Evolutionary conservation across 2,329 filamentous ascomycete species (phyloP), one percentile per base, ranked within the genome.

Genomic region (Claviceps citrina): DNA sequence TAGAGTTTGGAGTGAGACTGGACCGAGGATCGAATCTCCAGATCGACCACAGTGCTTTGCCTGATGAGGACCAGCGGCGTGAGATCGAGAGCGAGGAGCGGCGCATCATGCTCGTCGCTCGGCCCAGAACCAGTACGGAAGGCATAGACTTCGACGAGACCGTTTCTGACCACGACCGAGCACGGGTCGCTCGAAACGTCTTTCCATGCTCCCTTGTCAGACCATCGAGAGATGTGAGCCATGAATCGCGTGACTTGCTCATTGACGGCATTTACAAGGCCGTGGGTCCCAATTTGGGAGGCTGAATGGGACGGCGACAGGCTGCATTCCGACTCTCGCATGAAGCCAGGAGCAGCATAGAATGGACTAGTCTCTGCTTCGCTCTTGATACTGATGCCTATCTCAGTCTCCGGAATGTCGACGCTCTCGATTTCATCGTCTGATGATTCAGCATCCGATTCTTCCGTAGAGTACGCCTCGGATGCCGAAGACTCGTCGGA

Each of bases 41-140:
- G 84, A 56, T 98, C 91, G 25, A 98, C 74, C 3, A 83, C 84
- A 18, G 86, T 98, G 51, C 87, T 91, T 52, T 89, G 81, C 46
- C 89, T 77, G 45, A 96, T 78, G 49, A 87, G 81, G 7, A 96
- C 89, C 28, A 94, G 67, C 1, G 91, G 91, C 0, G 89, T 96
- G 31, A 98, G 74, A 53, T 94, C 85, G 26, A 95, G 73, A 5
- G 81, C 82, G 32, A 80, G 63, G 16, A 78, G 57, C 4, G 73
- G 73, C 27, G 64, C 60, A 26, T 59, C 55, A 9, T 58, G 5
- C 22, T 5, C 53, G 44, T 56, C 46, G 51, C 44, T 39, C 22
- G 44, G 37, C 15, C 38, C 32, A 45, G 50, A 55, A 59, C 45
- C 57, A 49, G 42, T 44, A 28, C 48, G 49, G 54, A 67, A 54